Evolutionary conservation across 306 rosid species (phyloP), one percentile per base, ranked within the genome.

Genomic region (Acacia melanoxylon): DNA sequence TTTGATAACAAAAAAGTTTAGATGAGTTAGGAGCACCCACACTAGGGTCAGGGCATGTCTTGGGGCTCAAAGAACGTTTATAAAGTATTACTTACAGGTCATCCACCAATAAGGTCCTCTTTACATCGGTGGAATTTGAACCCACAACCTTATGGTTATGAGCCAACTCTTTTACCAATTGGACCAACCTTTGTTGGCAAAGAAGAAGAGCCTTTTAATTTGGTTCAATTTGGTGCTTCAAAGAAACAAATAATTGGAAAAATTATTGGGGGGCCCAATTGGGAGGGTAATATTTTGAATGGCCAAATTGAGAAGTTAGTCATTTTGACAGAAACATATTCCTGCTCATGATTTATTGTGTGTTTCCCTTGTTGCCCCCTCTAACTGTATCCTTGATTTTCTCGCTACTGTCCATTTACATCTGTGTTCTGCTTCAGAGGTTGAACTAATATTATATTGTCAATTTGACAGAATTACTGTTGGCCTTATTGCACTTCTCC

Each of bases 401-500:
- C 29, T 19, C 54, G 58, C 77, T 6, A 10, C 41, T 58, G 8
- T 4, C 19, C 11, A 24, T 46, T 11, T 40, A 4, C 42, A 19
- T 27, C 25, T 22, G 70, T 24, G 49, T 59, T 54, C 13, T 45
- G 58, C 27, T 70, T 11, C 52, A 12, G 74, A 44, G 75, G 5
- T 68, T 69, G 33, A 41, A 2, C 31, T 44, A 41, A 48, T 75
- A 56, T 79, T 67, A 72, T 78, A 48, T 45, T 79, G 58, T 81
- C 75, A 29, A 72, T 73, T 10, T 68, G 76, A 68, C 89, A 95
- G 99, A 83, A 85, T 95, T 58, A 88, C 97, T 41, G 94, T 83
- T 82, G 92, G 98, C 81, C 81, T 93, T 81, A 90, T 89, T 77
- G 73, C 89, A 70, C 92, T 95, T 61, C 92, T 93, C 61, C 93